Percentiles rank a stretch among this genome's conserved stretches.
These are phyloP conservation scores for Theileria sp. DNA, from an alignment of 169 alveolate species.

Conservation along the genomic window DNA sequence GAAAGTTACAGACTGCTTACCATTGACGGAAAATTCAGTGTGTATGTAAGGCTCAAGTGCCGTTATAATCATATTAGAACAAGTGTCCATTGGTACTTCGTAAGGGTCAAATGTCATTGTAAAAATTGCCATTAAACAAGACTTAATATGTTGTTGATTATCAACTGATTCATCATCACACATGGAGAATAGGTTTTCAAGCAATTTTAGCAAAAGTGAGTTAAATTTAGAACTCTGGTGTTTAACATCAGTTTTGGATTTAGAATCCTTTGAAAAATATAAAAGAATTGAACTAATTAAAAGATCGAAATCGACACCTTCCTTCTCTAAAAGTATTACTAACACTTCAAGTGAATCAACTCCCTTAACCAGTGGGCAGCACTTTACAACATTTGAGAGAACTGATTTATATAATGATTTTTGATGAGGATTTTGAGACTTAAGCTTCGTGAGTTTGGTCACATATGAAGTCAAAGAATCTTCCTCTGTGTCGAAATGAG, in stretches of 20 bases:
- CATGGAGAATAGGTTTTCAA: slow-evolving; percentile 20
- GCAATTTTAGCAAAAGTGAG: background rate
- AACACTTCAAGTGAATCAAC: slow-evolving; percentile 27
- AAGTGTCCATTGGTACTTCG: slow-evolving; percentile 33
- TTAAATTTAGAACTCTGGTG: slow-evolving; percentile 16
- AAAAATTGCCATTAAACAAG: slow-evolving; percentile 43
- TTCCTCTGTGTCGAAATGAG: background rate
- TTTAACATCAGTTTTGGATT: background rate
- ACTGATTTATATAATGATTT: background rate
- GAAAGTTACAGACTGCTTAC: background rate
- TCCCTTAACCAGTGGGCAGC: slow-evolving; percentile 3
- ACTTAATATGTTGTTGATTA: slow-evolving; percentile 23
- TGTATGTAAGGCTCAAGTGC: slow-evolving; percentile 23
- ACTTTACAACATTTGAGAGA: slow-evolving; percentile 4
- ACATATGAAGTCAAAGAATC: background rate
- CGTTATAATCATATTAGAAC: background rate
- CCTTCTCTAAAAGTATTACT: slow-evolving; percentile 9
- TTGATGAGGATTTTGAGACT: background rate
- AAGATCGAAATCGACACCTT: background rate
- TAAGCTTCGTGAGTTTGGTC: background rate
- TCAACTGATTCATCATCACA: slow-evolving; percentile 32
- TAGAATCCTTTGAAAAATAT: slow-evolving; percentile 20
- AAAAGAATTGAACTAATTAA: slow-evolving; percentile 14
- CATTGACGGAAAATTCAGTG: background rate
- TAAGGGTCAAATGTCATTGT: slow-evolving; percentile 9